These are phyloP conservation scores for Middelhovenomyces tepae DNA, from an alignment of 805 yeast genomes.

Conservation along the genomic window DNA sequence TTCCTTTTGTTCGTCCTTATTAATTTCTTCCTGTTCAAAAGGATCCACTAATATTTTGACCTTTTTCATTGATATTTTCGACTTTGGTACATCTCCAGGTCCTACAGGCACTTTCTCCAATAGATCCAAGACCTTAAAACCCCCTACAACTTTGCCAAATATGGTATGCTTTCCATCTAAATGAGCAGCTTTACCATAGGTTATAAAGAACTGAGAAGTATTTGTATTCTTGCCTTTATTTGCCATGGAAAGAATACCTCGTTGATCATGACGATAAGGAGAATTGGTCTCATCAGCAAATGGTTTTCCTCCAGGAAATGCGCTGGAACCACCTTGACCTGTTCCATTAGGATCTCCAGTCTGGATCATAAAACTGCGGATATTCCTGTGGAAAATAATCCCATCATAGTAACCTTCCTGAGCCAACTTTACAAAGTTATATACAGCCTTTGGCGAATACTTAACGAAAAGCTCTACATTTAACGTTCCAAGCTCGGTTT, in stretches of 20 bases:
- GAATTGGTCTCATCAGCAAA: conserved; percentile 25
- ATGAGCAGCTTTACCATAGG: conserved; percentile 67
- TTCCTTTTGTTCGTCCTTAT: conserved; percentile 2
- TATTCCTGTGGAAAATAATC: conserved; percentile 23
- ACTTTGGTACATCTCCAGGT: conserved; percentile 33
- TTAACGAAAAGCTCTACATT: conserved; percentile 18
- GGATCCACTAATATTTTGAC: conserved; percentile 17
- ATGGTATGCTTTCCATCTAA: conserved; percentile 67
- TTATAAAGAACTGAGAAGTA: conserved; percentile 85
- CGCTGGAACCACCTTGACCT: conserved; percentile 23
- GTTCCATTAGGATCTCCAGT: conserved; percentile 30
- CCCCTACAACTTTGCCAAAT: conserved; percentile 53
- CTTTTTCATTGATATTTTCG: conserved; percentile 33
- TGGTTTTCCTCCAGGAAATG: conserved; percentile 38
- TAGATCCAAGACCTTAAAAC: conserved; percentile 37
- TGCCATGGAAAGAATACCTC: conserved; percentile 85
- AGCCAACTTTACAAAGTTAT: conserved; percentile 23
- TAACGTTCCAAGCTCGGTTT: conserved; percentile 21
- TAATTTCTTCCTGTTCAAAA: conserved; percentile 11
- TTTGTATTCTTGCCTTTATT: conserved; percentile 90
- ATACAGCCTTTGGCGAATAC: conserved; percentile 23
- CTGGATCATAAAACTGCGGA: conserved; percentile 28
- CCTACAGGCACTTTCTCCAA: conserved; percentile 49
- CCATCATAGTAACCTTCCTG: conserved; percentile 27
- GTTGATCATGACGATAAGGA: conserved; percentile 57